These are phyloP conservation scores for Angomonas deanei DNA, from an alignment of 208 protist genomes.

Conservation along the genomic window DNA sequence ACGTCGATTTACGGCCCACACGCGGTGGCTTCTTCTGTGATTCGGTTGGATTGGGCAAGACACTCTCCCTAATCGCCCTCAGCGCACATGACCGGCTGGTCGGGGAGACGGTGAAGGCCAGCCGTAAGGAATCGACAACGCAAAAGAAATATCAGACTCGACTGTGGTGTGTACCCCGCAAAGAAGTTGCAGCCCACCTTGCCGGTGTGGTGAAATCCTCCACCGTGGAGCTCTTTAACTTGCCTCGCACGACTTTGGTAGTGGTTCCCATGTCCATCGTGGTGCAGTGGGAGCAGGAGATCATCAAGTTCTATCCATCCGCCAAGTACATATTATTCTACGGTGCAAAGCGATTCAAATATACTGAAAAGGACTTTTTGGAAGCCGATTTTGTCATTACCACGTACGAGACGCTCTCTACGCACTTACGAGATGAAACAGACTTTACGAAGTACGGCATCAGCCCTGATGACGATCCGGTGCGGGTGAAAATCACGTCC, in stretches of 20 bases:
- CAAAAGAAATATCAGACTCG: too few relatives aligned
- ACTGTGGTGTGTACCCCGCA: too few relatives aligned
- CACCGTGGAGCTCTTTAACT: not conserved
- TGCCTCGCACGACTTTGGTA: constrained; percentile 41
- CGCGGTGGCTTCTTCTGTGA: constrained; percentile 51
- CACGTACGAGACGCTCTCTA: constrained; percentile 55
- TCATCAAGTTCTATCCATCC: constrained; percentile 34
- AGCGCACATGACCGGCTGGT: constrained; percentile 13
- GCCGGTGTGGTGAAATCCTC: too few relatives aligned
- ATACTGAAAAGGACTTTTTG: constrained; percentile 29
- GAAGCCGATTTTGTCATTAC: constrained; percentile 54
- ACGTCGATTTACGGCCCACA: not conserved
- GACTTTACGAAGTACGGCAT: constrained; percentile 13
- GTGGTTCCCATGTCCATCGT: constrained; percentile 52
- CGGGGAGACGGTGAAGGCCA: not conserved
- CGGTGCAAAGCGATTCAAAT: constrained; percentile 25
- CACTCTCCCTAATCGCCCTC: constrained; percentile 44
- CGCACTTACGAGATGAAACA: constrained; percentile 39
- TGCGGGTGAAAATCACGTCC: constrained; percentile 10
- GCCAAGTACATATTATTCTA: constrained; percentile 50
- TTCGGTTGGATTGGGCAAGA: constrained; percentile 72
- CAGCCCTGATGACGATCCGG: constrained; percentile 6
- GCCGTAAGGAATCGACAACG: not conserved
- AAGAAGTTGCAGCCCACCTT: too few relatives aligned
- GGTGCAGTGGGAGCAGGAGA: constrained; percentile 47